phyloP scores from a whole-genome alignment of 2,329 filamentous ascomycete species.

The Penicillium sumatraense region DNA sequence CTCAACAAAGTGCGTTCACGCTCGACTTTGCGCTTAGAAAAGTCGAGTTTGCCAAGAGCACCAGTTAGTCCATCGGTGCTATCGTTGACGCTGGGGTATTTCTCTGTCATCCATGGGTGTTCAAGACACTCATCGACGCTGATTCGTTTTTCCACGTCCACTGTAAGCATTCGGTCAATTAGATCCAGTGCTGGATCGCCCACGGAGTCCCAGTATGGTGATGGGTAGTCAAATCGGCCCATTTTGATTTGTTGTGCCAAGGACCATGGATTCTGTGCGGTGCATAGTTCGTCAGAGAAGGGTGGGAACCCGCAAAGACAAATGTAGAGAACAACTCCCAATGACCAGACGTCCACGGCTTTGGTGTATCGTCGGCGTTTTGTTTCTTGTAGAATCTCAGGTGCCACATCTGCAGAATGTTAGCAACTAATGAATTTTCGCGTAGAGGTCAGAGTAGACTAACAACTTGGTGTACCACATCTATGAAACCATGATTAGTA shows the following conservation, averaged over 20 bases:
- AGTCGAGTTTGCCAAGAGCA: constrained; percentile 80
- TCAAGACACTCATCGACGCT: constrained; percentile 88
- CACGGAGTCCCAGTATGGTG: constrained; percentile 91
- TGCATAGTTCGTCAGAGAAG: constrained; percentile 91
- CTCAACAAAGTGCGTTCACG: constrained; percentile 86
- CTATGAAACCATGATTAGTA: constrained; percentile 32
- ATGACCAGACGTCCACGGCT: constrained; percentile 93
- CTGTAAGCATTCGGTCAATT: constrained; percentile 92
- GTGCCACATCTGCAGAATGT: constrained; percentile 74
- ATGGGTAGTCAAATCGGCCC: constrained; percentile 91
- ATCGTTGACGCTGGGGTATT: constrained; percentile 67
- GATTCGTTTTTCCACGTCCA: constrained; percentile 80
- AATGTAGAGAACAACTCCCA: constrained; percentile 97
- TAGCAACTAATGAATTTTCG: constrained; percentile 12
- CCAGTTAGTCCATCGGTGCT: constrained; percentile 91
- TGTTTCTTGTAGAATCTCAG: constrained; percentile 85
- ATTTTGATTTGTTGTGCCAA: constrained; percentile 87
- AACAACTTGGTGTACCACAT: constrained; percentile 89
- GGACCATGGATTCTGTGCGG: constrained; percentile 79
- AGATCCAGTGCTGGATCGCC: constrained; percentile 87
- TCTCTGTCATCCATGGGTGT: constrained; percentile 84
- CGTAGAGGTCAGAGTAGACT: too few relatives aligned
- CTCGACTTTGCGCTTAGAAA: constrained; percentile 76
- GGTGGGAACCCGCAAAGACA: constrained; percentile 96
- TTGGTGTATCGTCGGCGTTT: constrained; percentile 88